phyloP scores from a whole-genome alignment of 2,329 filamentous ascomycete genomes.

The Incumbomyces lentus region DNA sequence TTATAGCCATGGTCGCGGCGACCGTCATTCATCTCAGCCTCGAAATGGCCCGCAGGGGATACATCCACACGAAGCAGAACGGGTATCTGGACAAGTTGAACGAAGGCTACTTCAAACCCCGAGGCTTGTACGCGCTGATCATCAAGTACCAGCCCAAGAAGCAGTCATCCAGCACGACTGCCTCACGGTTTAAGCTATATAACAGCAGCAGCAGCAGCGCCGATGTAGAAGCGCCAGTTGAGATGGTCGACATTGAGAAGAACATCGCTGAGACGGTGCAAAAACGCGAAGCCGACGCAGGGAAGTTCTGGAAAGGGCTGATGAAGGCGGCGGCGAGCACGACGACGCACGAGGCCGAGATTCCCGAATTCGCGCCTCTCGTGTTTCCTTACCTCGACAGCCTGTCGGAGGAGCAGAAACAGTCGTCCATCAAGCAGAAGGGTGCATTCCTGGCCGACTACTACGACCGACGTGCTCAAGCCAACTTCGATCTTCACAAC shows the following conservation, averaged over 20 bases:
- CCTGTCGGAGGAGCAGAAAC: slow-evolving; percentile 10
- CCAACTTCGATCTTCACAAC: slow-evolving; percentile 31
- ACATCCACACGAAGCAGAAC: slow-evolving; percentile 24
- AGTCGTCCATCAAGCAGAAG: slow-evolving; percentile 15
- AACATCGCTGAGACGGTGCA: slow-evolving; percentile 27
- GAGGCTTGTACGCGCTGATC: slow-evolving; percentile 45
- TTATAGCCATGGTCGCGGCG: background rate
- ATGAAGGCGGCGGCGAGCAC: slow-evolving; percentile 14
- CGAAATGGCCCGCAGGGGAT: background rate
- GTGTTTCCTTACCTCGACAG: slow-evolving; percentile 33
- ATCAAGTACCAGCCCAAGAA: slow-evolving; percentile 41
- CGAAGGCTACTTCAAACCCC: slow-evolving; percentile 46
- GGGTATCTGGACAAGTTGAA: slow-evolving; percentile 48
- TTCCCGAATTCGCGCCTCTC: slow-evolving; percentile 39
- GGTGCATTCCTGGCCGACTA: slow-evolving; percentile 37
- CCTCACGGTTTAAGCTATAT: slow-evolving; percentile 8
- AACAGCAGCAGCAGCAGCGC: no score
- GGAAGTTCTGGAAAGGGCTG: slow-evolving; percentile 8
- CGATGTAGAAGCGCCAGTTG: slow-evolving; percentile 10
- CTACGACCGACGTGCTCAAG: slow-evolving; percentile 39
- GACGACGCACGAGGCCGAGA: slow-evolving; percentile 29
- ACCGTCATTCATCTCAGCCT: background rate
- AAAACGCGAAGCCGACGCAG: slow-evolving; percentile 7
- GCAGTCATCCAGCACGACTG: slow-evolving; percentile 17
- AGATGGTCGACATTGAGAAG: slow-evolving; percentile 28